Evolutionary conservation across 306 rosid genomes (phyloP).

Genomic region (Vigna reflexopilosa): DNA sequence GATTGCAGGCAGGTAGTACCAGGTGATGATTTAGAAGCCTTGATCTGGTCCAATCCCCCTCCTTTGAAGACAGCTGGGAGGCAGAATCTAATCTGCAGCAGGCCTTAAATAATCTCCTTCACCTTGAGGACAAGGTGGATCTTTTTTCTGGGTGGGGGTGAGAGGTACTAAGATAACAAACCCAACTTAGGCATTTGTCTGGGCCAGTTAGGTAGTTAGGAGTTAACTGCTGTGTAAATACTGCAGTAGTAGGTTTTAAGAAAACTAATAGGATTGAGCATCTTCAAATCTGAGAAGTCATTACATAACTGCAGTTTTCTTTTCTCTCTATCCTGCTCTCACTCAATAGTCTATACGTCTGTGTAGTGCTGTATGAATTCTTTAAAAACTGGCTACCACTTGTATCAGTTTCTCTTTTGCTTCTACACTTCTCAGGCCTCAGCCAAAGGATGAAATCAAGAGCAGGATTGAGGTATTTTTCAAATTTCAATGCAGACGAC

Average conservation of each 20-base stretch:
- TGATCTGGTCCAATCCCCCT: not conserved
- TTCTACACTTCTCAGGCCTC: not conserved
- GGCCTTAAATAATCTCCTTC: not conserved
- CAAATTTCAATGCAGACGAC: conserved; percentile 7
- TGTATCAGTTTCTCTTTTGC: not conserved
- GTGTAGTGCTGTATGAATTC: not conserved
- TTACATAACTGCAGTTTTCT: not conserved
- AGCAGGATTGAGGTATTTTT: conserved; percentile 5
- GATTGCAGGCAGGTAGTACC: not conserved
- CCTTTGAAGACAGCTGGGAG: not conserved
- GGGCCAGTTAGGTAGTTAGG: not conserved
- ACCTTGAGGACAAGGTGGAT: not conserved
- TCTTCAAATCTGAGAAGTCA: not conserved
- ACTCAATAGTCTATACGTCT: too few relatives aligned
- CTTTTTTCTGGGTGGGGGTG: too few relatives aligned
- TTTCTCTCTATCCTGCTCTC: not conserved
- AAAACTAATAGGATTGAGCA: not conserved
- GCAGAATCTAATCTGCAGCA: not conserved
- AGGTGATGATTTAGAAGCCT: not conserved
- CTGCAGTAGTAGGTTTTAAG: not conserved
- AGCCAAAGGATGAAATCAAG: not conserved
- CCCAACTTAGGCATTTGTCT: not conserved
- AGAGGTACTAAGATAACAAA: not conserved
- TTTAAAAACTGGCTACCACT: too few relatives aligned
- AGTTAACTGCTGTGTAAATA: not conserved